A percentile compares a stretch with the other conserved stretches of the same genome.
Evolutionary conservation across 306 rosid species (phyloP).

Genomic region (Lablab purpureus): DNA sequence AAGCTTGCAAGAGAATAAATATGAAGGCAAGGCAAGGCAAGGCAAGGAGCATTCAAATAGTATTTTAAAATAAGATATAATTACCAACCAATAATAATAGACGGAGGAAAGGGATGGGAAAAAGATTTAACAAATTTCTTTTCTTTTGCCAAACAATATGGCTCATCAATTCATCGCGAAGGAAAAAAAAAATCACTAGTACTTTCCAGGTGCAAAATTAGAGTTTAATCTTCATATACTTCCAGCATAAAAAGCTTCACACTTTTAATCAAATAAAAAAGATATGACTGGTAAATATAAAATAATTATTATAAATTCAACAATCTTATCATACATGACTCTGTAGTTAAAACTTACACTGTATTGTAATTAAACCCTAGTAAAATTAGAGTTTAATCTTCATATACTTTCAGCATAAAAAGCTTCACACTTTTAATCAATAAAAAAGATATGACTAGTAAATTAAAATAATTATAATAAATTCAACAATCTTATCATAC

Average conservation of each 20-base stretch:
- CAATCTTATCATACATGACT: background rate
- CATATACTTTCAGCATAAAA: no score
- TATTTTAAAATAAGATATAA: conserved; percentile 13
- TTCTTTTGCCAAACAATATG: conserved; percentile 3
- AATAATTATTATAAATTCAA: background rate
- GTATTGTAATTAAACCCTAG: background rate
- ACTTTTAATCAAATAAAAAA: background rate
- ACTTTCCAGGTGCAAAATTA: conserved; percentile 5
- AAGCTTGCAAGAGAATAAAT: background rate
- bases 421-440: background rate
- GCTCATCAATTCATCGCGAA: background rate
- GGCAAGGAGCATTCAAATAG: background rate
- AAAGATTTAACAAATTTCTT: background rate
- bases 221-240: background rate
- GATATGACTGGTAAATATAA: background rate
- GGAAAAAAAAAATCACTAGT: background rate
- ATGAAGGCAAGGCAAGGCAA: no score
- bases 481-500: background rate
- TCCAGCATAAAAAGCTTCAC: background rate
- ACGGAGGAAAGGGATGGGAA: background rate
- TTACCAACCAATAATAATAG: background rate
- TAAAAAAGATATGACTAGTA: background rate
- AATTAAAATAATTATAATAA: background rate
- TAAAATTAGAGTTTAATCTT: no score
- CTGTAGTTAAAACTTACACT: background rate